These are phyloP conservation scores for Allium cepa DNA, from an alignment of 106 monocot species.

Conservation along the genomic window DNA sequence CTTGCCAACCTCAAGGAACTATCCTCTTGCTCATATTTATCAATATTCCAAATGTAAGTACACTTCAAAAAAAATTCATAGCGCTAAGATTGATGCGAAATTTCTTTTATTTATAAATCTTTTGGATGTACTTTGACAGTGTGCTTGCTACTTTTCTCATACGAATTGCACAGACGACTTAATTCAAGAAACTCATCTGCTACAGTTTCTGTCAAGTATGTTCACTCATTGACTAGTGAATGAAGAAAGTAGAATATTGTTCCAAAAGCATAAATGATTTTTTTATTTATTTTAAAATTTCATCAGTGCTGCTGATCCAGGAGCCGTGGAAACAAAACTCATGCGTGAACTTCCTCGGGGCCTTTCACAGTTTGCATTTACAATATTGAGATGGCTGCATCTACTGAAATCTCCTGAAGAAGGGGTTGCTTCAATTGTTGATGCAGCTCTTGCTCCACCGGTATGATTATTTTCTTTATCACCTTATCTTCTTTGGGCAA, in stretches of 20 bases:
- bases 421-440: slow-evolving; percentile 58
- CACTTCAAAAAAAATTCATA: not conserved
- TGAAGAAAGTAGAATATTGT: not conserved
- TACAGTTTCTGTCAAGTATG: slow-evolving; percentile 70
- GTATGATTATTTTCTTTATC: slow-evolving; percentile 28
- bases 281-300: too few relatives aligned
- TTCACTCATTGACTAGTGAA: not conserved
- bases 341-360: slow-evolving; percentile 73
- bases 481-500: not conserved
- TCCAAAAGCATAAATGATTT: not conserved
- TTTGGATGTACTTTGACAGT: slow-evolving; percentile 36
- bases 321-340: slow-evolving; percentile 67
- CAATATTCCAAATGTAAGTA: slow-evolving; percentile 72
- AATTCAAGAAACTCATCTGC: slow-evolving; percentile 22
- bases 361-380: slow-evolving; percentile 50
- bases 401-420: slow-evolving; percentile 49
- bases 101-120: not conserved
- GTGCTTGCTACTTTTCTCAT: slow-evolving; percentile 63
- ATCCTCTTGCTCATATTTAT: slow-evolving; percentile 53
- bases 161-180: slow-evolving; percentile 68
- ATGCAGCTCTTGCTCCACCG: slow-evolving; percentile 78
- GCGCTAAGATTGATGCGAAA: not conserved
- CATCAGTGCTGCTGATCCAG: slow-evolving; percentile 82
- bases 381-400: slow-evolving; percentile 27
- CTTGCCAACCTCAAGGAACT: slow-evolving; percentile 17